phyloP scores from a whole-genome alignment of 2,329 filamentous ascomycete genomes.

The Dactylonectria estremocensis region DNA sequence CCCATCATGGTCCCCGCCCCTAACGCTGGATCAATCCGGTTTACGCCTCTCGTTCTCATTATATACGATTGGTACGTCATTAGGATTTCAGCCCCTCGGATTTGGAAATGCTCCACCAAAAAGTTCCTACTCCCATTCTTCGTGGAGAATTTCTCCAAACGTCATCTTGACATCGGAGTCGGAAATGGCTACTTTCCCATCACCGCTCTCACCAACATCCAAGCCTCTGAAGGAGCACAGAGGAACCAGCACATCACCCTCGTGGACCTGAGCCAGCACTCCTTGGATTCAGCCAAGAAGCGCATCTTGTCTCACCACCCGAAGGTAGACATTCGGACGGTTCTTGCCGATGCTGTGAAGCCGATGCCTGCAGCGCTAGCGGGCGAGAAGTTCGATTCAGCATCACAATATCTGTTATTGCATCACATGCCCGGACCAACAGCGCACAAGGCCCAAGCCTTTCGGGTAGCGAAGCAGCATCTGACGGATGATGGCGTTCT shows the following conservation, averaged over 20 bases:
- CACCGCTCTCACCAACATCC: neutral
- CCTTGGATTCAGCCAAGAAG: constrained; percentile 14
- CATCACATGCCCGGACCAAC: constrained; percentile 28
- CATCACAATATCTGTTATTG: constrained; percentile 23
- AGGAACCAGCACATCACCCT: constrained; percentile 23
- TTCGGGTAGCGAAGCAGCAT: constrained; percentile 10
- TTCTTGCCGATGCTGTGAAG: constrained; percentile 14
- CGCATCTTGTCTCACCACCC: constrained; percentile 15
- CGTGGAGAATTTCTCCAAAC: constrained; percentile 20
- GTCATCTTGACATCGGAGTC: constrained; percentile 30
- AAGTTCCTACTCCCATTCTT: constrained; percentile 13
- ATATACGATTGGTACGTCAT: constrained; percentile 29
- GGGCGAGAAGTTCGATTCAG: constrained; percentile 12
- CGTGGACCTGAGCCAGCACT: constrained; percentile 24
- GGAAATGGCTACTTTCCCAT: constrained; percentile 27
- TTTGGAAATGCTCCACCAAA: constrained; percentile 18
- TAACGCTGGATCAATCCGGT: constrained; percentile 20
- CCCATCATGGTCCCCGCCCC: constrained; percentile 1
- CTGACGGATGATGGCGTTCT: constrained; percentile 13
- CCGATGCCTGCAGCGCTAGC: neutral
- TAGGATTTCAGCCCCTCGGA: constrained; percentile 15
- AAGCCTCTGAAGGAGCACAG: neutral
- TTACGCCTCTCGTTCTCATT: constrained; percentile 18
- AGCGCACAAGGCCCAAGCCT: constrained; percentile 15
- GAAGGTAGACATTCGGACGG: constrained; percentile 2